Conservation (phyloP, 768 basidiomycete genomes). For the Tricholoma flavovirens region DNA sequence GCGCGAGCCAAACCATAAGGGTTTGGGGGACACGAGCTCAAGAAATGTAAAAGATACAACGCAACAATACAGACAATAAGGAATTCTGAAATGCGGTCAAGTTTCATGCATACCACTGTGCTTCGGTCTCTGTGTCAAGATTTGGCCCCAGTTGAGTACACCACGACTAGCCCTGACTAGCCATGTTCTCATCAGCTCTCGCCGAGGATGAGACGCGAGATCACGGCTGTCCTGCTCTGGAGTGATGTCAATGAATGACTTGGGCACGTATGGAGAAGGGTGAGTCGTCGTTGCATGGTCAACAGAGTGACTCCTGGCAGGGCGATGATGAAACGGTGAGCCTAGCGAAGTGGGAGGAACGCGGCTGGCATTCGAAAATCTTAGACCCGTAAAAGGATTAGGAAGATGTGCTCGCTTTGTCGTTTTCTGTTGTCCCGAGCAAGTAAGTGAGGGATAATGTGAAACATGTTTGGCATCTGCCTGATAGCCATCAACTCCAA, state of each 20-base stretch:
- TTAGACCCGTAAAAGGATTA: constrained; percentile 1
- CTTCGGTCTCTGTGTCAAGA: background rate
- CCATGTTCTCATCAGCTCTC: constrained; percentile 12
- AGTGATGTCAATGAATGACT: constrained; percentile 35
- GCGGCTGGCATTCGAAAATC: background rate
- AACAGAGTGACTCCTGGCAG: constrained; percentile 4
- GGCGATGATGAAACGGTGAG: constrained; percentile 12
- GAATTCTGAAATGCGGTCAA: background rate
- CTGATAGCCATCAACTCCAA: background rate
- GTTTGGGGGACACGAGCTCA: background rate
- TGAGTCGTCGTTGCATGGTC: background rate
- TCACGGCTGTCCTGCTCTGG: constrained; percentile 18
- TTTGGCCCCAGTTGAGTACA: constrained; percentile 17
- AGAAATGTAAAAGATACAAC: background rate
- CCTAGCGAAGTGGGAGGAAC: background rate
- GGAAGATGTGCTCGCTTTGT: constrained; percentile 5
- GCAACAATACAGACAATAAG: background rate
- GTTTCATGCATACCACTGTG: background rate
- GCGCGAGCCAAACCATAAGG: too few relatives aligned
- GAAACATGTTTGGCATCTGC: background rate
- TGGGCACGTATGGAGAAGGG: constrained; percentile 9
- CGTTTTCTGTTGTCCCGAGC: constrained; percentile 14
- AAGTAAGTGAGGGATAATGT: constrained; percentile 13
- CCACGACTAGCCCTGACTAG: constrained; percentile 14
- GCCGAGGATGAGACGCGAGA: background rate